phyloP scores from a whole-genome alignment of 768 basidiomycete genomes.

The Fibroporia radiculosa region DNA sequence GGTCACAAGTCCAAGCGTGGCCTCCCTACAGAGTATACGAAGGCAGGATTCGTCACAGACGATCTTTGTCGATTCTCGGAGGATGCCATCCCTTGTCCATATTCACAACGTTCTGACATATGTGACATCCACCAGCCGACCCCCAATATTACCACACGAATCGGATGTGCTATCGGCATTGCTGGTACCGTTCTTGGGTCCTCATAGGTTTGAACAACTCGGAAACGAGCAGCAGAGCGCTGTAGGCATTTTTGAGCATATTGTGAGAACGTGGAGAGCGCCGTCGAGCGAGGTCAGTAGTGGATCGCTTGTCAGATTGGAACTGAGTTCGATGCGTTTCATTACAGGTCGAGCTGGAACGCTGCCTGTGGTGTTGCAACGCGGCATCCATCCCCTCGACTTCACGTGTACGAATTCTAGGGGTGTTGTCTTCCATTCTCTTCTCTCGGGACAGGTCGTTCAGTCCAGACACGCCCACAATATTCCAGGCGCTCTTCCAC shows the following conservation, averaged over 20 bases:
- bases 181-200: slow-evolving; percentile 45
- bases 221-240: slow-evolving; percentile 51
- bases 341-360: slow-evolving; percentile 39
- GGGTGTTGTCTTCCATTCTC: slow-evolving; percentile 35
- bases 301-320: background rate
- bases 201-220: slow-evolving; percentile 24
- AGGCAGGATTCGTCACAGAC: slow-evolving; percentile 39
- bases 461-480: slow-evolving; percentile 32
- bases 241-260: slow-evolving; percentile 53
- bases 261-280: slow-evolving; percentile 48
- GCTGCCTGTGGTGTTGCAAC: slow-evolving; percentile 66
- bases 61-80: slow-evolving; percentile 19
- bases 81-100: slow-evolving; percentile 34
- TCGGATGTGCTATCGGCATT: slow-evolving; percentile 50
- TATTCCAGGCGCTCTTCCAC: slow-evolving; percentile 45
- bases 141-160: slow-evolving; percentile 46
- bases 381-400: slow-evolving; percentile 40
- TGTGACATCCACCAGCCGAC: slow-evolving; percentile 20
- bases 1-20: slow-evolving; percentile 8
- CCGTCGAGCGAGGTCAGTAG: slow-evolving; percentile 44
- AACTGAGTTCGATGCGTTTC: slow-evolving; percentile 7
- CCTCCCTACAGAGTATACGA: slow-evolving; percentile 22
- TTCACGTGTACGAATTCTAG: slow-evolving; percentile 43
- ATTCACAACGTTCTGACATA: slow-evolving; percentile 31
- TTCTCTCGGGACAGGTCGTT: slow-evolving; percentile 39